Evolutionary conservation across 148 eudicot genomes (phyloP), one percentile per base, ranked within the genome.

Genomic region (Fagopyrum esculentum): DNA sequence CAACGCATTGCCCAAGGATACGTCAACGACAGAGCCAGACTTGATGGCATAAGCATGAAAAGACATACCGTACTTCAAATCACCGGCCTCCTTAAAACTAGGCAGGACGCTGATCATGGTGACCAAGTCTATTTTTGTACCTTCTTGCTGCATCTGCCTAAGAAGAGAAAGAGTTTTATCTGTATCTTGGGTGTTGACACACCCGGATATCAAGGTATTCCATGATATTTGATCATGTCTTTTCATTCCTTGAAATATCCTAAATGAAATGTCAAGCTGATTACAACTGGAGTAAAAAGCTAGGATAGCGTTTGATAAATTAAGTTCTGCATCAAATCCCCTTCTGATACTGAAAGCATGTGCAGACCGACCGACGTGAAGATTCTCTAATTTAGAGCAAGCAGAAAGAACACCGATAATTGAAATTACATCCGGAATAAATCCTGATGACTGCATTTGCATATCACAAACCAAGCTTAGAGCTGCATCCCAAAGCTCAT

Each of bases 171-270:
- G 72, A 16, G 87, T 87, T 30, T 15, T 74, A 60, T 49, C 46
- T 45, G 59, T 56, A 59, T 89, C 87, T 68, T 88, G 85, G 77
- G 76, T 77, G 74, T 81, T 75, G 48, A 81, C 79, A 74, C 85
- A 91, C 66, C 88, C 88, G 29, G 93, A 86, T 77, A 91, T 83
- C 83, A 91, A 69, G 2, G 89, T 91, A 78, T 91, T 91, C 91
- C 93, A 91, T 29, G 97, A 83, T 66, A 87, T 30, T n/a, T 69
- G 51, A 84, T 86, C 80, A 74, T 71, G 86, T n/a, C 26, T 15
- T 51, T 6, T 77, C 88, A 89, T 84, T 59, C 43, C 76, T 52
- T 70, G 57, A 51, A 91, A 91, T 55, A 91, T 74, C 74, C 72
- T 78, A 66, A 80, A 82, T 22, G 87, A 76, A 46, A 56, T 71